Conservation (phyloP, 2,329 filamentous ascomycete species). For the Aureobasidium pullulans region DNA sequence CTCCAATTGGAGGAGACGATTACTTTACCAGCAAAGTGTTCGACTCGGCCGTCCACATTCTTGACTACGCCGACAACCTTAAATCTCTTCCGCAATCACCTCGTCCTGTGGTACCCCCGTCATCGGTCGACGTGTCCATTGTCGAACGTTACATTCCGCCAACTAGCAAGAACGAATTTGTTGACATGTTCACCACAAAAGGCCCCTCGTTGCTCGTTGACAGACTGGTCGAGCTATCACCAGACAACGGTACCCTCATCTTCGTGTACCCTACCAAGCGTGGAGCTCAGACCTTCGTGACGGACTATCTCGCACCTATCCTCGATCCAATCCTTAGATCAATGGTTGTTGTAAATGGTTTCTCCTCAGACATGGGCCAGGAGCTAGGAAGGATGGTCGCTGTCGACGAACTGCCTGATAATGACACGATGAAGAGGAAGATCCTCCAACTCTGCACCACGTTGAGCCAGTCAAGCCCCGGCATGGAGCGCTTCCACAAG, state of each 20-base stretch:
- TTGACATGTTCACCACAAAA: slow-evolving; percentile 48
- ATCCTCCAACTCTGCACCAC: slow-evolving; percentile 21
- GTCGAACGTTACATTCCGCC: slow-evolving; percentile 61
- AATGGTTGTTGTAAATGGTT: slow-evolving; percentile 50
- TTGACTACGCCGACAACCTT: slow-evolving; percentile 50
- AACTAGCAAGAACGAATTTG: slow-evolving; percentile 50
- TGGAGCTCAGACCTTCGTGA: slow-evolving; percentile 52
- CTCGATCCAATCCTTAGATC: slow-evolving; percentile 54
- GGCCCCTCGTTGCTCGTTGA: slow-evolving; percentile 54
- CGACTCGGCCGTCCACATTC: slow-evolving; percentile 53
- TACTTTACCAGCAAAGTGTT: slow-evolving; percentile 58
- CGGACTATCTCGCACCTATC: slow-evolving; percentile 52
- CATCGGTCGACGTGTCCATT: slow-evolving; percentile 53
- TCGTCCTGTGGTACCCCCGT: slow-evolving; percentile 52
- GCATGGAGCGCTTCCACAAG: slow-evolving; percentile 25
- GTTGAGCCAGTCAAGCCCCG: slow-evolving; percentile 22
- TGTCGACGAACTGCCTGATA: slow-evolving; percentile 48
- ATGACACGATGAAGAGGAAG: slow-evolving; percentile 39
- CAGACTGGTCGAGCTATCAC: slow-evolving; percentile 52
- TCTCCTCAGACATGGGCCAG: slow-evolving; percentile 50
- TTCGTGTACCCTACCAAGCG: slow-evolving; percentile 56
- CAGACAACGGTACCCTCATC: slow-evolving; percentile 49
- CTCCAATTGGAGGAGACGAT: slow-evolving; percentile 45
- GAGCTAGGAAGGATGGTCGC: slow-evolving; percentile 48
- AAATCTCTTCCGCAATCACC: slow-evolving; percentile 45